Conservation (phyloP, 2,329 filamentous ascomycete genomes). For the Cytospora mali region DNA sequence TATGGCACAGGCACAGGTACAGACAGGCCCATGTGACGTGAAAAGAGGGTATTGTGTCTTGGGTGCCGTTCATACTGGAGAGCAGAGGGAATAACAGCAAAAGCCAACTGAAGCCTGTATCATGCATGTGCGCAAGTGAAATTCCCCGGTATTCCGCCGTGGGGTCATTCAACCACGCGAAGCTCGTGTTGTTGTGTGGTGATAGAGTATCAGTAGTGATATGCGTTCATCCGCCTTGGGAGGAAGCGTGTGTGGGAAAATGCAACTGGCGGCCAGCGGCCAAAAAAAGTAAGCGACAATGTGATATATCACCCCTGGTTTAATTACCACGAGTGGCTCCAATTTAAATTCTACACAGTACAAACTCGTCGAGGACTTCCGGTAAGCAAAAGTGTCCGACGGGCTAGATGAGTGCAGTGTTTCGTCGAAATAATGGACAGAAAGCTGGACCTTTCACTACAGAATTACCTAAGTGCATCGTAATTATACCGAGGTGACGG, state of each 20-base stretch:
- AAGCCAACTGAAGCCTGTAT: background rate
- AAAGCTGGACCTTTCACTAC: background rate
- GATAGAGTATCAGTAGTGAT: background rate
- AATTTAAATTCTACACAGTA: conserved; percentile 2
- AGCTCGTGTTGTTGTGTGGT: background rate
- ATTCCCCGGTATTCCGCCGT: background rate
- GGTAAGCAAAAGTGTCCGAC: background rate
- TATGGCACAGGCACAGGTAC: conserved; percentile 4
- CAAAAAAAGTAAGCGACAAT: conserved; percentile 25
- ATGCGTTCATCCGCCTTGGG: background rate
- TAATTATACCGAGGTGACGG: background rate
- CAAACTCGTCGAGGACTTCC: background rate
- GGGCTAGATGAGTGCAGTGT: background rate
- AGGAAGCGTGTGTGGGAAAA: background rate
- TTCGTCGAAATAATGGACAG: background rate
- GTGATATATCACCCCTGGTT: conserved; percentile 22
- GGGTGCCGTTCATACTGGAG: conserved; percentile 1
- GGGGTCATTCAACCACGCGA: background rate
- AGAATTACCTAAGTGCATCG: background rate
- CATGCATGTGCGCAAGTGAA: background rate
- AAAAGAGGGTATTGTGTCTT: background rate
- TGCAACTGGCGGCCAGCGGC: background rate
- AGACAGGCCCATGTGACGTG: background rate
- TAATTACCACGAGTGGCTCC: conserved; percentile 18
- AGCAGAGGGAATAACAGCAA: background rate